These are phyloP conservation scores for Fusarium bulbicola DNA, from an alignment of 2,329 filamentous ascomycete species.

Conservation along the genomic window DNA sequence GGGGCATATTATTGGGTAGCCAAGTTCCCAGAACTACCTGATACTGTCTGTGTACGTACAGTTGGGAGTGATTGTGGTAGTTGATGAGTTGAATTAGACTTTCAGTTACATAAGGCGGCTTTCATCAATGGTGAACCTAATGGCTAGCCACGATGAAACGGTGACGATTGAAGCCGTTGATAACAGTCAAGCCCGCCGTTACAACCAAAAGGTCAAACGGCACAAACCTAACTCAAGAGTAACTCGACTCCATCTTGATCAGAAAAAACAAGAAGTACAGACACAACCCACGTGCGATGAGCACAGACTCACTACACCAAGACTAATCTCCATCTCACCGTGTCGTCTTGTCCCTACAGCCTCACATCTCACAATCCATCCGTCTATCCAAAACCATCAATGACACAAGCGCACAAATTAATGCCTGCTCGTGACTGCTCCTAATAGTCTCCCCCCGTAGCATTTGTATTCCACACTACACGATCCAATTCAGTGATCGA, in stretches of 20 bases:
- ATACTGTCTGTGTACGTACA: neutral
- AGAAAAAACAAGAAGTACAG: conserved; percentile 8
- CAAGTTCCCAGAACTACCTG: neutral
- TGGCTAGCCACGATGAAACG: neutral
- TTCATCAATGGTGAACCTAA: neutral
- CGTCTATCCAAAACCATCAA: conserved; percentile 5
- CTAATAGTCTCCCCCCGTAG: neutral
- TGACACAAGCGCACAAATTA: neutral
- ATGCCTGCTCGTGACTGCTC: neutral
- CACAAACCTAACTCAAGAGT: neutral
- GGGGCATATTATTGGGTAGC: neutral
- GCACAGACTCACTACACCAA: conserved; percentile 14
- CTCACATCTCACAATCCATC: conserved; percentile 21
- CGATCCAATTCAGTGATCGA: neutral
- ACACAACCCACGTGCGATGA: conserved; percentile 20
- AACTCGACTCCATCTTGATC: neutral
- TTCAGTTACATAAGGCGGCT: neutral
- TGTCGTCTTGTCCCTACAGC: neutral
- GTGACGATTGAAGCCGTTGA: neutral
- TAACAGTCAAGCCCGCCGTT: neutral
- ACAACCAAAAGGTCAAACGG: neutral
- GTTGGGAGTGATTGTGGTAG: neutral
- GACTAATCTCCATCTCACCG: conserved; percentile 2
- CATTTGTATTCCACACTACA: neutral
- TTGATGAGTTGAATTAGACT: neutral